phyloP scores from a whole-genome alignment of 768 basidiomycete species.

The Tulasnella sp. region DNA sequence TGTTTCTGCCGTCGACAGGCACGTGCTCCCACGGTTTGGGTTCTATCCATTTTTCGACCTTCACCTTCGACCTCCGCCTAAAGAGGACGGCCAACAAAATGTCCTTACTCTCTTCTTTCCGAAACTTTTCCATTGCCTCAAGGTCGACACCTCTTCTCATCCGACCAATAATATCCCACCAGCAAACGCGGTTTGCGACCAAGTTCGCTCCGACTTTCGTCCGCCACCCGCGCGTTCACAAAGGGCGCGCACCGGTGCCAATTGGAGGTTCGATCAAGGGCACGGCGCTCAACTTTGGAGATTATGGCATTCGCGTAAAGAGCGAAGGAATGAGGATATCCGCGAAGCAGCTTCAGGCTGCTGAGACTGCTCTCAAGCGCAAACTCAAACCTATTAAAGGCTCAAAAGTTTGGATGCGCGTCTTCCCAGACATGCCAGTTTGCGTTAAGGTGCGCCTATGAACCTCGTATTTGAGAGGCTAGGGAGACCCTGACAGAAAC shows the following conservation, averaged over 20 bases:
- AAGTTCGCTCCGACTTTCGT: slow-evolving; percentile 76
- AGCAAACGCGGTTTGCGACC: slow-evolving; percentile 17
- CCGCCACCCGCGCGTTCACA: slow-evolving; percentile 80
- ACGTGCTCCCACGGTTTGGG: neutral
- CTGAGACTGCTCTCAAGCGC: slow-evolving; percentile 77
- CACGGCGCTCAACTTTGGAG: slow-evolving; percentile 82
- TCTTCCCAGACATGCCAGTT: slow-evolving; percentile 95
- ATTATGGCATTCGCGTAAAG: slow-evolving; percentile 85
- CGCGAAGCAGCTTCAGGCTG: slow-evolving; percentile 81
- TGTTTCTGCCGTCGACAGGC: neutral
- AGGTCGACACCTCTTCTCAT: neutral
- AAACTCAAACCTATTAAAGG: slow-evolving; percentile 88
- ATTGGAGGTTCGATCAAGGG: slow-evolving; percentile 87
- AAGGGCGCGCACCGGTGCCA: slow-evolving; percentile 77
- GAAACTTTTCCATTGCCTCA: neutral
- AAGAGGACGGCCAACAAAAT: neutral
- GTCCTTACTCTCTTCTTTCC: neutral
- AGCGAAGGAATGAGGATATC: slow-evolving; percentile 68
- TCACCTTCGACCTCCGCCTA: neutral
- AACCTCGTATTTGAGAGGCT: neutral
- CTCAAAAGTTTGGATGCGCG: slow-evolving; percentile 69
- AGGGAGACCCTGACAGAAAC: neutral
- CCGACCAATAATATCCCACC: neutral
- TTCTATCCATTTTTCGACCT: neutral
- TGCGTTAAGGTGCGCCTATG: slow-evolving; percentile 69